phyloP scores from a whole-genome alignment of 352 stramenopile species.

The Pythium brassicae region DNA sequence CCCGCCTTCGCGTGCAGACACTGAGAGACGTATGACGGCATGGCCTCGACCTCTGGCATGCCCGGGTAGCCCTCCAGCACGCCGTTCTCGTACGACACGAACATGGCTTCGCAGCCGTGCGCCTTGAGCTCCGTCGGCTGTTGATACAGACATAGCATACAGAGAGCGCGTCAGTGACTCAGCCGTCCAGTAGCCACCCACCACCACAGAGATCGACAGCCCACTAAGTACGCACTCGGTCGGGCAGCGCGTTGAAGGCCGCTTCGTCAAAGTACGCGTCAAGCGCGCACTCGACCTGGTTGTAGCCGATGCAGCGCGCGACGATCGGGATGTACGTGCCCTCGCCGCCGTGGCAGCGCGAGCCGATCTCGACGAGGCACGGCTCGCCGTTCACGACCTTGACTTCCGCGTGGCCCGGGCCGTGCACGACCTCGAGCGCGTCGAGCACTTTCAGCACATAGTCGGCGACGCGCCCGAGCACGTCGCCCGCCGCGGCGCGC shows the following conservation, averaged over 20 bases:
- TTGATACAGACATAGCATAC: neutral
- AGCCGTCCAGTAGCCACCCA: neutral
- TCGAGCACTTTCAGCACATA: constrained; percentile 78
- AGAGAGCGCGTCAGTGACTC: neutral
- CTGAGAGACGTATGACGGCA: constrained; percentile 86
- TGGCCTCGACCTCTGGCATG: constrained; percentile 75
- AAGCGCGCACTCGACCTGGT: constrained; percentile 88
- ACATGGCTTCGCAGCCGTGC: constrained; percentile 88
- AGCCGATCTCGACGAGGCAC: constrained; percentile 94
- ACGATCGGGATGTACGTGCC: constrained; percentile 91
- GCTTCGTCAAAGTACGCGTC: constrained; percentile 81
- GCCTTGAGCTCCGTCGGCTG: constrained; percentile 63
- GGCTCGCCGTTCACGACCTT: constrained; percentile 79
- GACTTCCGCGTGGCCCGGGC: constrained; percentile 84
- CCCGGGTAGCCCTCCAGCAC: constrained; percentile 83
- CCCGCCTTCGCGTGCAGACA: constrained; percentile 66
- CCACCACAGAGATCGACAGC: neutral
- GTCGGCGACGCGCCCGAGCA: constrained; percentile 44
- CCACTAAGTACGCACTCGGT: constrained; percentile 16
- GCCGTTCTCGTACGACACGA: constrained; percentile 87
- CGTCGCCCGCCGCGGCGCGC: constrained; percentile 37
- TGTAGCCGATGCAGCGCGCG: constrained; percentile 88
- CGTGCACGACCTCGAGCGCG: constrained; percentile 78
- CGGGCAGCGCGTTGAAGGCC: constrained; percentile 50
- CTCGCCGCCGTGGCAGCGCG: constrained; percentile 93